phyloP scores from a whole-genome alignment of 2,329 filamentous ascomycete genomes.

The Epichloe sp. region DNA sequence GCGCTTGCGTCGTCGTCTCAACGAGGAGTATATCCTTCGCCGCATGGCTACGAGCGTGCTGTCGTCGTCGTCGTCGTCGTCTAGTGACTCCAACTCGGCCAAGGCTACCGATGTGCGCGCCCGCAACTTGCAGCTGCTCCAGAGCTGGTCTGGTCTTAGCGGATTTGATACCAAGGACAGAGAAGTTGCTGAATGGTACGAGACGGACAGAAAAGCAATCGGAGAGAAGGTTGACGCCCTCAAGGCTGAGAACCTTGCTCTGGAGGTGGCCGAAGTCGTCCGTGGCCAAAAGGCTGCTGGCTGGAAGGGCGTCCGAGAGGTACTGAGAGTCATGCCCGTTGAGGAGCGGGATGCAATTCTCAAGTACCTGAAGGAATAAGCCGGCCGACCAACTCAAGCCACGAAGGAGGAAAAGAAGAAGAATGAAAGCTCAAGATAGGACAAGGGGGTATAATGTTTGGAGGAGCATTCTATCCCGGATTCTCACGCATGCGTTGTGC shows the following conservation, averaged over 20 bases:
- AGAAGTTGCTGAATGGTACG: conserved; percentile 86
- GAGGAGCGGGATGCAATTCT: conserved; percentile 78
- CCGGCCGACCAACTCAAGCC: background rate
- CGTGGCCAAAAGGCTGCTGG: conserved; percentile 47
- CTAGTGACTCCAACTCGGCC: conserved; percentile 19
- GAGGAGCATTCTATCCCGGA: conserved; percentile 3
- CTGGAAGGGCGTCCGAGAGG: conserved; percentile 75
- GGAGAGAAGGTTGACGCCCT: conserved; percentile 73
- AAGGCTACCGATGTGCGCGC: conserved; percentile 43
- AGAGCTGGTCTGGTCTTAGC: conserved; percentile 68
- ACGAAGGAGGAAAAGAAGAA: background rate
- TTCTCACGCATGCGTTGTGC: background rate
- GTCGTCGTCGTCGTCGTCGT: conserved; percentile 10
- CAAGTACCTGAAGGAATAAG: conserved; percentile 37
- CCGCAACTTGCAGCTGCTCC: conserved; percentile 59
- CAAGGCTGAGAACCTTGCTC: conserved; percentile 55
- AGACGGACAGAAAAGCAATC: conserved; percentile 78
- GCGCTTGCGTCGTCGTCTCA: conserved; percentile 90
- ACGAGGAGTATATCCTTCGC: conserved; percentile 94
- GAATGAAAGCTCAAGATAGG: too few species aligned
- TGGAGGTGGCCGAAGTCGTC: conserved; percentile 32
- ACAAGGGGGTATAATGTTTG: conserved; percentile 1
- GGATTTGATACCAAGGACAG: conserved; percentile 70
- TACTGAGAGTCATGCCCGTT: conserved; percentile 76
- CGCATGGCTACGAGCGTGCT: conserved; percentile 50